Evolutionary conservation across 768 basidiomycete genomes (phyloP).

Genomic region (Pleurotus ostreatus): DNA sequence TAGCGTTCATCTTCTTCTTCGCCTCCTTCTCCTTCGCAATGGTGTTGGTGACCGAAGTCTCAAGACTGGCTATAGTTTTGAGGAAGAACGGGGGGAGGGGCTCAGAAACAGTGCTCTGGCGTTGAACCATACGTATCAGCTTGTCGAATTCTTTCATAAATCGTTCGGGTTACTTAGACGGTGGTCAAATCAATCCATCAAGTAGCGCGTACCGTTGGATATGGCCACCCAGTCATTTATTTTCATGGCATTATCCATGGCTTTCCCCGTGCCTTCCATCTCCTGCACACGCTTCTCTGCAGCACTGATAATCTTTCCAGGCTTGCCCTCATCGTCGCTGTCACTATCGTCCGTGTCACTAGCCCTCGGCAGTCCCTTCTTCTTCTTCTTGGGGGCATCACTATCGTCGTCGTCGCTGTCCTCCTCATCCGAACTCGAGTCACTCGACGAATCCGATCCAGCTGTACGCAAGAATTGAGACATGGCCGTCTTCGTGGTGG

Average conservation of each 20-base stretch:
- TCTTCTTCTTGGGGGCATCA: slow-evolving; percentile 31
- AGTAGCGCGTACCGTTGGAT: slow-evolving; percentile 64
- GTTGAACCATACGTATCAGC: slow-evolving; percentile 82
- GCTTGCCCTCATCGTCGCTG: slow-evolving; percentile 67
- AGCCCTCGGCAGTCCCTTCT: slow-evolving; percentile 23
- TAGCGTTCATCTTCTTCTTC: slow-evolving; percentile 95
- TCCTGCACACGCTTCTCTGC: slow-evolving; percentile 90
- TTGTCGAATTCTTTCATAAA: slow-evolving; percentile 85
- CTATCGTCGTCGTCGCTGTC: slow-evolving; percentile 54
- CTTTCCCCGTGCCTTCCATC: slow-evolving; percentile 89
- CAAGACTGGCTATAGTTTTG: slow-evolving; percentile 70
- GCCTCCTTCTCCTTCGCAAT: slow-evolving; percentile 86
- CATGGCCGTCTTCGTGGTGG: slow-evolving; percentile 60
- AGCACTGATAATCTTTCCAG: slow-evolving; percentile 78
- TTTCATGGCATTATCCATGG: slow-evolving; percentile 91
- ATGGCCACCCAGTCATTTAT: slow-evolving; percentile 97
- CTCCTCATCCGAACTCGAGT: slow-evolving; percentile 53
- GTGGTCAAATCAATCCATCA: not conserved
- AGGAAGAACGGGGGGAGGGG: slow-evolving; percentile 85
- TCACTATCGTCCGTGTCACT: slow-evolving; percentile 47
- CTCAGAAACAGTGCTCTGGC: slow-evolving; percentile 81
- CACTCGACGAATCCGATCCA: slow-evolving; percentile 56
- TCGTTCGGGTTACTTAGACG: slow-evolving; percentile 1
- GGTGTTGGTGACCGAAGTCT: slow-evolving; percentile 67
- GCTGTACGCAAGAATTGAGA: slow-evolving; percentile 72